Evolutionary conservation across 805 yeast genomes (phyloP).

Genomic region (Candida corydali): DNA sequence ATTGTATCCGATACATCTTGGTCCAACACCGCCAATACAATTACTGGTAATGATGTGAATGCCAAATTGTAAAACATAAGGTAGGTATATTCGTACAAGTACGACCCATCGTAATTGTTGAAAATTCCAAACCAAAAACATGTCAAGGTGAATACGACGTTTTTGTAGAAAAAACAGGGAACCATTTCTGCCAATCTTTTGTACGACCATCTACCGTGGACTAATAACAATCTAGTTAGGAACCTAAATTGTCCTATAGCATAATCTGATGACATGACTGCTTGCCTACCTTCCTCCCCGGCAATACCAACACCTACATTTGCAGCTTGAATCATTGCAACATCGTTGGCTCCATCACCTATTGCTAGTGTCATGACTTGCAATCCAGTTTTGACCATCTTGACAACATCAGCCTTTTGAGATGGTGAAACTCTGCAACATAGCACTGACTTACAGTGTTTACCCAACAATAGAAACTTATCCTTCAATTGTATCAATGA

Average conservation of each 20-base stretch:
- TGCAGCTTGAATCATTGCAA: constrained; percentile 84
- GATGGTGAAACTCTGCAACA: constrained; percentile 85
- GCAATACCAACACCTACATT: constrained; percentile 84
- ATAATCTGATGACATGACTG: constrained; percentile 82
- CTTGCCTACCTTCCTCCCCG: constrained; percentile 84
- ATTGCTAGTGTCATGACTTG: constrained; percentile 76
- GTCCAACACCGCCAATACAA: constrained; percentile 66
- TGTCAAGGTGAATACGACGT: constrained; percentile 67
- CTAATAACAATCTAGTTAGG: constrained; percentile 58
- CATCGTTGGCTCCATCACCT: constrained; percentile 87
- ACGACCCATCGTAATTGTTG: constrained; percentile 69
- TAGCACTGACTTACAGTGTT: constrained; percentile 71
- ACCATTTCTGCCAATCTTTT: constrained; percentile 72
- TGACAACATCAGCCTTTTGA: constrained; percentile 74
- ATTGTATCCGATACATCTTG: constrained; percentile 70
- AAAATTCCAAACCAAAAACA: constrained; percentile 75
- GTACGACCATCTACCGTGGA: constrained; percentile 85
- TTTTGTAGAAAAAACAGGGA: constrained; percentile 75
- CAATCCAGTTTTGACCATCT: constrained; percentile 57
- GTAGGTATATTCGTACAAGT: constrained; percentile 72
- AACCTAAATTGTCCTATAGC: constrained; percentile 78
- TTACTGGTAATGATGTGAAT: constrained; percentile 76
- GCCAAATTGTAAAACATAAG: constrained; percentile 78
- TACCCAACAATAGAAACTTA: constrained; percentile 66
- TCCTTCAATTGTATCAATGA: constrained; percentile 18